phyloP scores from a whole-genome alignment of 495 filamentous ascomycete genomes.

The Parathielavia appendiculata region DNA sequence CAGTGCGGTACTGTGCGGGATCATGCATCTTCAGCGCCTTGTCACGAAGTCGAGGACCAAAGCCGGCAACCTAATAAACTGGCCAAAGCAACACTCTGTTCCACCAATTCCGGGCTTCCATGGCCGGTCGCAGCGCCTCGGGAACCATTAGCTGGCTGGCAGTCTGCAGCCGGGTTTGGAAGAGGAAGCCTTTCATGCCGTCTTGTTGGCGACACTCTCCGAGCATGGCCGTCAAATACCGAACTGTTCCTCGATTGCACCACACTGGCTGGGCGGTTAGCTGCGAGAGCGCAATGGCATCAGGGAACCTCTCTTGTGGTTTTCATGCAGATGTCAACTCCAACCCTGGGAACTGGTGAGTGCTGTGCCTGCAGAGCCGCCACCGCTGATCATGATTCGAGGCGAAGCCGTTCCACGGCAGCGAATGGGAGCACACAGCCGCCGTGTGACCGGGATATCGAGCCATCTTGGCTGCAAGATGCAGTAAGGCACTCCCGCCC shows the following conservation, averaged over 20 bases:
- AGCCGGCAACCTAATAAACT: background rate
- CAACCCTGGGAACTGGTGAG: background rate
- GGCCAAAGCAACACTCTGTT: background rate
- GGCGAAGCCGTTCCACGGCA: slow-evolving; percentile 25
- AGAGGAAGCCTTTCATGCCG: background rate
- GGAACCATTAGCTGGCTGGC: background rate
- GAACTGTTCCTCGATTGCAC: background rate
- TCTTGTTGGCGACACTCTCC: background rate
- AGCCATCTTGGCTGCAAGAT: slow-evolving; percentile 27
- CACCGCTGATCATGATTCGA: slow-evolving; percentile 28
- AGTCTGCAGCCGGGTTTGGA: background rate
- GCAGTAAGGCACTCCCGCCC: slow-evolving; percentile 43
- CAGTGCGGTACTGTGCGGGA: background rate
- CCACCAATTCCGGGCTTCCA: background rate
- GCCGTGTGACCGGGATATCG: slow-evolving; percentile 24
- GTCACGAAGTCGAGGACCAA: background rate
- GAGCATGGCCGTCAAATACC: background rate
- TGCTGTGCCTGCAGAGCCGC: slow-evolving; percentile 13
- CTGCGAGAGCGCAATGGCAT: background rate
- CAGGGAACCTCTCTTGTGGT: background rate
- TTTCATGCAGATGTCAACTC: background rate
- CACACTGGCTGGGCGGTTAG: slow-evolving; percentile 2
- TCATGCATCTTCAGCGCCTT: background rate
- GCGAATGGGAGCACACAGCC: slow-evolving; percentile 33
- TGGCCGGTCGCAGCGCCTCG: background rate